Conservation (phyloP, 805 yeast genomes). For the Groenewaldozyma salmanticensis region DNA sequence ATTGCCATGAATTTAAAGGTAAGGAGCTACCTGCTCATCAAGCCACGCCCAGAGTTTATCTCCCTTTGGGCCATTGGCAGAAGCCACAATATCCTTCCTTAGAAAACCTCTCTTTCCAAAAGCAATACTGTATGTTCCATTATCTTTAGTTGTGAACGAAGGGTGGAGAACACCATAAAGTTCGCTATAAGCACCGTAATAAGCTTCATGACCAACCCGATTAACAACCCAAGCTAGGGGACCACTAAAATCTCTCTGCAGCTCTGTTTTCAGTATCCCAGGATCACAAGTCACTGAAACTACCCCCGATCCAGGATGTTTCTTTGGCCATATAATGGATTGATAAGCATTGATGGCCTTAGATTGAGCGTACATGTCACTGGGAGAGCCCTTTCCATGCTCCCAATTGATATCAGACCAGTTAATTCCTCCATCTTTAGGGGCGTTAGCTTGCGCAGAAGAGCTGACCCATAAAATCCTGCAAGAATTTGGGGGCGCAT, state of each 20-base stretch:
- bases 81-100: constrained; percentile 30
- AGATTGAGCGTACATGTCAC: constrained; percentile 31
- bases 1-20: too few relatives aligned
- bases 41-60: constrained; percentile 29
- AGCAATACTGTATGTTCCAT: constrained; percentile 33
- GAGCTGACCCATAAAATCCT: constrained; percentile 41
- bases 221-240: neutral
- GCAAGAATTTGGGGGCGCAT: constrained; percentile 22
- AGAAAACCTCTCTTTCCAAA: constrained; percentile 33
- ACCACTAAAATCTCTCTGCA: neutral
- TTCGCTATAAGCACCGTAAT: constrained; percentile 37
- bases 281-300: neutral
- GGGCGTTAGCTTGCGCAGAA: constrained; percentile 29
- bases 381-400: neutral
- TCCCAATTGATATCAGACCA: constrained; percentile 28
- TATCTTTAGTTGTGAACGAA: constrained; percentile 24
- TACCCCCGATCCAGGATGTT: constrained; percentile 22
- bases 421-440: constrained; percentile 28
- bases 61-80: constrained; percentile 27
- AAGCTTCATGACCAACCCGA: constrained; percentile 15
- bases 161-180: constrained; percentile 36
- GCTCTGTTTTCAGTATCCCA: constrained; percentile 1
- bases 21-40: constrained; percentile 20
- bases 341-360: constrained; percentile 35
- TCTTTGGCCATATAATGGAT: constrained; percentile 28